phyloP scores from a whole-genome alignment of 2,329 filamentous ascomycete species.

The Daldinia sp. region DNA sequence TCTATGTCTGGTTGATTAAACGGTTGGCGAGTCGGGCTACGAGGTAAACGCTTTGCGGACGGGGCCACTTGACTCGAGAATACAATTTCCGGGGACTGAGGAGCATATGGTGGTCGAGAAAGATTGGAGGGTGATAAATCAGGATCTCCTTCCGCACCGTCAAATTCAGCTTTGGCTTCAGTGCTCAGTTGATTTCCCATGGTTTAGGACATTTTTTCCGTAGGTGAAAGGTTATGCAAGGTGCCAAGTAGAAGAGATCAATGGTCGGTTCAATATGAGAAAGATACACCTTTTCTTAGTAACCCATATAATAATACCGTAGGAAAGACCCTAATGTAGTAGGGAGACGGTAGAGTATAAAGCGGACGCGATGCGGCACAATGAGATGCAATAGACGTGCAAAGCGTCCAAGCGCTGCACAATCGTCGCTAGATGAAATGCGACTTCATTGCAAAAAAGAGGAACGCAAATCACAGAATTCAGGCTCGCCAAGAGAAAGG shows the following conservation, averaged over 20 bases:
- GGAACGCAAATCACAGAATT: not conserved
- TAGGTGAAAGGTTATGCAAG: not conserved
- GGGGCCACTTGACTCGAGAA: constrained; percentile 39
- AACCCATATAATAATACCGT: not conserved
- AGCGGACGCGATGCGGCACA: not conserved
- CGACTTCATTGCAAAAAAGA: not conserved
- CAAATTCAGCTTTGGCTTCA: constrained; percentile 25
- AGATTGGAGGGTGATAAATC: not conserved
- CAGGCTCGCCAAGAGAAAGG: too few species aligned
- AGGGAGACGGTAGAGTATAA: not conserved
- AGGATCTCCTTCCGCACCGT: constrained; percentile 3
- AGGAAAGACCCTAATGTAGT: not conserved
- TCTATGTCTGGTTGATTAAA: not conserved
- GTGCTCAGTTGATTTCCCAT: constrained; percentile 34
- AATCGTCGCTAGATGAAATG: not conserved
- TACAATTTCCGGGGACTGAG: constrained; percentile 22
- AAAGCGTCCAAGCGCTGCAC: not conserved
- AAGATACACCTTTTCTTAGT: not conserved
- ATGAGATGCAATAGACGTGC: not conserved
- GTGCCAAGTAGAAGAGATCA: not conserved
- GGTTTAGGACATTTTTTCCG: constrained; percentile 11
- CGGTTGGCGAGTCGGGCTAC: not conserved
- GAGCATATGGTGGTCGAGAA: constrained; percentile 13
- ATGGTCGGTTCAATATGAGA: not conserved
- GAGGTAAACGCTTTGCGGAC: constrained; percentile 10